Base-by-base conservation (phyloP, 2,329 filamentous ascomycete genomes). In the Fusarium heterosporum region DNA sequence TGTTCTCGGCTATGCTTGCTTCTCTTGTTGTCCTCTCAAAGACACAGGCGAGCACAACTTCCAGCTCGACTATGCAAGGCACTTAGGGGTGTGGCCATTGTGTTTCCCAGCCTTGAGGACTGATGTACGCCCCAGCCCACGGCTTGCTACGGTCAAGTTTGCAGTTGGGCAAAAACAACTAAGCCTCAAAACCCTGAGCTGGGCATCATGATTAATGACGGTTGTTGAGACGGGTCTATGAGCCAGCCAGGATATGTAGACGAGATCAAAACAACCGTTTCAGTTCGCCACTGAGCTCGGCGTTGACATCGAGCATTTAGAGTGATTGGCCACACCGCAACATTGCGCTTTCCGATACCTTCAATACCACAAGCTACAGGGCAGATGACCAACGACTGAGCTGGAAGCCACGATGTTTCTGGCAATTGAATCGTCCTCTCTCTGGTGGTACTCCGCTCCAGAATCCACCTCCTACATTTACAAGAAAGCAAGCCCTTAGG, bases 1-100 rank as follows among this genome's bases (percentile, higher is more conserved):
- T 42, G 45, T 55, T 56, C 64, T 73, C 71, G 71, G 71, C 63
- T 73, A 71, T 57, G 68, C 56, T 67, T 73, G 63, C 68, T 72
- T 56, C 47, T 61, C 50, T 52, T 64, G 55, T 61, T 67, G 60
- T 54, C 51, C 42, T 51, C 17, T 41, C 48, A 55, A 51, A 53
- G 50, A 69, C 57, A 63, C 26, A 32, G 39, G 48, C 46, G 60
- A 55, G 54, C 32, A 68, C 56, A 51, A 28, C 55, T 51, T 55
- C 55, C 46, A 53, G 40, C 41, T 55, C 46, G 36, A 45, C 30
- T 25, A 59, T 64, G 61, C 63, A 72, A 70, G 69, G 64, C 49
- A 72, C 70, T 30, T 46, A 32, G 54, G 48, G 49, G 60, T 71
- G 69, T 66, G 55, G 71, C 71, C 50, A 59, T 58, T 67, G 72